phyloP scores from a whole-genome alignment of 345 rosid species.

The Gossypium turneri region DNA sequence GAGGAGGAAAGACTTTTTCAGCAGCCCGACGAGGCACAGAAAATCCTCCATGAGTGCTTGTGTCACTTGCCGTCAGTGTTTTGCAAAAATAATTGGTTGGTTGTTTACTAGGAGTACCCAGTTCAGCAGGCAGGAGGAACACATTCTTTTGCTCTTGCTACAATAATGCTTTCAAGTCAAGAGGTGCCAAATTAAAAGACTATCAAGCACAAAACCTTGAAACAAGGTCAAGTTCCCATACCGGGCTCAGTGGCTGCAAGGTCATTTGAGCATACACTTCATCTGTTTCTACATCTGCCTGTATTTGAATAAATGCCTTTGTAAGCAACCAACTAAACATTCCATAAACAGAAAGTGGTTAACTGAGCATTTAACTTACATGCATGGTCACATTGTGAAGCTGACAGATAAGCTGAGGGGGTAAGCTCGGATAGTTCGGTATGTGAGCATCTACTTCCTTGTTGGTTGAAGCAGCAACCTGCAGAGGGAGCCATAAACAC shows the following conservation, averaged over 20 bases:
- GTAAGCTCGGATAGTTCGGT: constrained; percentile 91
- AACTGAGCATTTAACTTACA: constrained; percentile 44
- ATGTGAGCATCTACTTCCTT: constrained; percentile 87
- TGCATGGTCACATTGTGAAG: constrained; percentile 98
- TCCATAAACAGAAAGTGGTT: constrained; percentile 6
- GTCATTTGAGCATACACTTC: constrained; percentile 99
- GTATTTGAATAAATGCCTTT: constrained; percentile 28
- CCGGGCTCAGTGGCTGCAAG: constrained; percentile 88
- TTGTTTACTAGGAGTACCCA: constrained; percentile 91
- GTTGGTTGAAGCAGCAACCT: constrained; percentile 97
- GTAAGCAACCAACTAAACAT: not conserved
- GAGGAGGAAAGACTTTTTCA: constrained; percentile 96
- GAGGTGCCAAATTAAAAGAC: not conserved
- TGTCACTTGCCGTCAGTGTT: constrained; percentile 95
- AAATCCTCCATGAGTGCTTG: constrained; percentile 99
- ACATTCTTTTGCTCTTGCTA: constrained; percentile 97
- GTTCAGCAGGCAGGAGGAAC: constrained; percentile 73
- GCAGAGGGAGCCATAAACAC: constrained; percentile 15
- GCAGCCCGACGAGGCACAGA: constrained; percentile 99
- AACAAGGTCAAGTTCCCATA: constrained; percentile 26
- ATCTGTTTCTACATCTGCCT: constrained; percentile 98
- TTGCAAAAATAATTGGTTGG: constrained; percentile 96
- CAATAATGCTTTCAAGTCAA: not conserved
- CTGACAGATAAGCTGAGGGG: constrained; percentile 95
- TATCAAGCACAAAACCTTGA: not conserved